Conservation (phyloP, 2,329 filamentous ascomycete genomes). For the Clonostachys solani region DNA sequence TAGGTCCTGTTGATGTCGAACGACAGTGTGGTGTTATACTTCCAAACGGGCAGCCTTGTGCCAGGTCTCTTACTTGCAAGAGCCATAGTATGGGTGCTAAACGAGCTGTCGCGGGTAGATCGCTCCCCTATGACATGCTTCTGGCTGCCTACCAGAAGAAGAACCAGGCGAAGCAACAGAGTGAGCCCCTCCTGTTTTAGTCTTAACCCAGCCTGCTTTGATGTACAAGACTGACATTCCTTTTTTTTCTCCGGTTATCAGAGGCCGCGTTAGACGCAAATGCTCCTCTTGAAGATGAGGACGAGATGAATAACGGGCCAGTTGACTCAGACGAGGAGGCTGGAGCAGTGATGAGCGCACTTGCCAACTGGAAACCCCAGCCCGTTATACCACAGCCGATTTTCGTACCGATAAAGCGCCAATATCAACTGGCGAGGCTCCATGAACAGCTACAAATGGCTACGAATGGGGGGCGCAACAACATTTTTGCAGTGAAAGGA, state of each 20-base stretch:
- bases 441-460: conserved; percentile 63
- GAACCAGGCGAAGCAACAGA: conserved; percentile 97
- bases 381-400: conserved; percentile 67
- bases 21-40: conserved; percentile 87
- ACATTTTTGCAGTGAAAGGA: conserved; percentile 49
- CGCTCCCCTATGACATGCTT: conserved; percentile 88
- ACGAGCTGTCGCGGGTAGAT: conserved; percentile 79
- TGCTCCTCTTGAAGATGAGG: conserved; percentile 81
- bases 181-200: conserved; percentile 45
- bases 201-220: background rate
- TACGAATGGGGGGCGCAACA: conserved; percentile 60
- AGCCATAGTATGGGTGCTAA: conserved; percentile 95
- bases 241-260: conserved; percentile 23
- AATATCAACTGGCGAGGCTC: conserved; percentile 59
- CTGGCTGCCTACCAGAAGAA: conserved; percentile 90
- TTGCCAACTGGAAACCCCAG: conserved; percentile 71
- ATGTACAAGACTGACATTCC: conserved; percentile 6
- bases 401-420: conserved; percentile 56
- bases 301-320: conserved; percentile 73
- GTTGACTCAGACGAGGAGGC: conserved; percentile 96
- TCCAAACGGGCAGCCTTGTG: conserved; percentile 81
- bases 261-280: conserved; percentile 94
- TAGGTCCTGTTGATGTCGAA: conserved; percentile 86
- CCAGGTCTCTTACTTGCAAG: conserved; percentile 87
- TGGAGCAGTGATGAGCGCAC: conserved; percentile 78